Conservation (phyloP, 2,329 filamentous ascomycete species). For the Aspergillus felis region DNA sequence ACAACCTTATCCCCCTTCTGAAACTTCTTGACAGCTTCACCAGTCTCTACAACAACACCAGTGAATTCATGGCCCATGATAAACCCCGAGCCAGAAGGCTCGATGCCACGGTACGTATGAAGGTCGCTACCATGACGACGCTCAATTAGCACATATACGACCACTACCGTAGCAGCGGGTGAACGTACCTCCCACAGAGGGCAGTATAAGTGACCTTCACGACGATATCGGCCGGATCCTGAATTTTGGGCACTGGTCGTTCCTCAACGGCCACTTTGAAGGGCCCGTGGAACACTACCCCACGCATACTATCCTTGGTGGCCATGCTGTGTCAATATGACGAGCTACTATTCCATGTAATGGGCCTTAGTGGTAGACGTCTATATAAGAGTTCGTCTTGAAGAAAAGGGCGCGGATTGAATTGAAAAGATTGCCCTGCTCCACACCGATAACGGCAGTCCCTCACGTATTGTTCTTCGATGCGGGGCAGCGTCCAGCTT, state of each 20-base stretch:
- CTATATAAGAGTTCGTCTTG: background rate
- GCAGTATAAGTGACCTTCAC: constrained; percentile 80
- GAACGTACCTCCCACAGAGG: constrained; percentile 75
- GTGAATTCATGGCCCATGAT: constrained; percentile 81
- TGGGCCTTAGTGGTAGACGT: background rate
- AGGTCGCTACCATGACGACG: constrained; percentile 59
- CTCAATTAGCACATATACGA: background rate
- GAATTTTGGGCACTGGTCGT: constrained; percentile 70
- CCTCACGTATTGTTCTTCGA: background rate
- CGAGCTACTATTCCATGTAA: background rate
- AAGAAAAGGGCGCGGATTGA: background rate
- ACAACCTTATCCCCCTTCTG: constrained; percentile 74
- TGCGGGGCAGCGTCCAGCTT: background rate
- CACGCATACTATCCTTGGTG: constrained; percentile 65
- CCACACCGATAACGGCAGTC: background rate
- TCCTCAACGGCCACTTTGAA: constrained; percentile 72
- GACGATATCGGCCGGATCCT: constrained; percentile 69
- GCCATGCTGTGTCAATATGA: constrained; percentile 22
- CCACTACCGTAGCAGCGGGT: background rate
- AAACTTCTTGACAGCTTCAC: constrained; percentile 64
- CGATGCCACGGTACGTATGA: constrained; percentile 79
- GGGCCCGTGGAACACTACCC: constrained; percentile 80
- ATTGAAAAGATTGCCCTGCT: background rate
- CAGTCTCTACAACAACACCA: constrained; percentile 66
- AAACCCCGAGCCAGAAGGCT: constrained; percentile 62